Base-by-base conservation (phyloP, 495 filamentous ascomycete species). In the Hypoxylon intermedium region DNA sequence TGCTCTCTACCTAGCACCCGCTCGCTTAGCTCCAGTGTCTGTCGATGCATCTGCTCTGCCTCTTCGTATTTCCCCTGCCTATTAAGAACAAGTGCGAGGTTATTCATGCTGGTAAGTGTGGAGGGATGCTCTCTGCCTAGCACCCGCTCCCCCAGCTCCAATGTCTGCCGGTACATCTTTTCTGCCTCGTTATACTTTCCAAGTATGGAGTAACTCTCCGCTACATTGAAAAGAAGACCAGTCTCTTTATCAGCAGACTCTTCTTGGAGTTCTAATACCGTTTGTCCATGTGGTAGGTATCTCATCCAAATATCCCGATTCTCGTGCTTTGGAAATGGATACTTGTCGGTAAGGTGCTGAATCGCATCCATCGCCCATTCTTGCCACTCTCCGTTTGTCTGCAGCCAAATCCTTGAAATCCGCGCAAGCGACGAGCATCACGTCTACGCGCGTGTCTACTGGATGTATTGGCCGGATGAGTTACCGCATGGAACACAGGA, bases 391-490 rank as follows among this genome's bases (percentile, higher is more conserved):
- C 38, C 53, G 7, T 75, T 47, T 3, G 52, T 36, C 12, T 71
- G 40, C n/a, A 83, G 49, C 80, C 82, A 83, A 43, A 87, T 92
- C 20, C 79, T 92, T 4, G 89, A 92, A 62, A 83, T 92, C 36
- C 81, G 88, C 21, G 89, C 86, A 3, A 76, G 75, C 42, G 85
- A 89, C 63, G 74, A 82, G 36, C 77, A 84, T 42, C 86, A 91
- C 64, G 89, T 92, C 19, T 92, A 88, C 67, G 77, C 89, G 12
- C 77, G 88, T 6, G 84, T 92, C 2, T 87, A 84, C 52, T 92
- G 88, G 88, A 79, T 90, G 72, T 91, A 91, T 72, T 85, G 85
- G 77, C 88, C 89, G 0, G 85, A 89, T 43, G 89, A 92, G 68
- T 75, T 91, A 0, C 85, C 85, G 0, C 47, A 58, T 0, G 73